Percentiles rank a stretch among this genome's conserved stretches.
phyloP scores from a whole-genome alignment of 2,329 filamentous ascomycete genomes.

The Eutypella sp. region DNA sequence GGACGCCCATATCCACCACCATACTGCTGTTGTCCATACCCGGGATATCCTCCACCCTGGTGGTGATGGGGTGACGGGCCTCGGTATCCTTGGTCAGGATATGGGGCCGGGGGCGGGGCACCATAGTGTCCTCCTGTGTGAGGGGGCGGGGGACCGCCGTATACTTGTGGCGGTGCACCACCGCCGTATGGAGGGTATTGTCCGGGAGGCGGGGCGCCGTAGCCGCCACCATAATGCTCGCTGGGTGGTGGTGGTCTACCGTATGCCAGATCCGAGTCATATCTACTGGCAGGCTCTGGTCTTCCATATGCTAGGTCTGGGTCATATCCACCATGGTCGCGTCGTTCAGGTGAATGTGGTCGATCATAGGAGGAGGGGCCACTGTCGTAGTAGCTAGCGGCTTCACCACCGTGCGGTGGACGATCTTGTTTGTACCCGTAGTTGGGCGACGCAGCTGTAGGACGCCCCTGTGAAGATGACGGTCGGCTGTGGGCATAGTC shows the following conservation, averaged over 20 bases:
- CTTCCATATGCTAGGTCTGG: not conserved
- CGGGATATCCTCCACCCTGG: conserved; percentile 3
- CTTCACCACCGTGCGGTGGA: conserved; percentile 15
- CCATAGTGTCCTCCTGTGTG: conserved; percentile 1
- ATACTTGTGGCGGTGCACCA: conserved; percentile 23
- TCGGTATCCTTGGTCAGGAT: conserved; percentile 2
- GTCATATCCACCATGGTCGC: conserved; percentile 3
- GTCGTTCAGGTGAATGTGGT: not conserved
- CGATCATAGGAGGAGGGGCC: not conserved
- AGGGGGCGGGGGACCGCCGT: conserved; percentile 16
- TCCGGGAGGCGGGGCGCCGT: conserved; percentile 7
- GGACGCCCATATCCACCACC: conserved; percentile 3
- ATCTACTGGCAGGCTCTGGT: no score
- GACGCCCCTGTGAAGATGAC: conserved; percentile 19
- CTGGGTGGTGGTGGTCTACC: not conserved
- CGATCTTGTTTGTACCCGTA: conserved; percentile 39
- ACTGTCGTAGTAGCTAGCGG: conserved; percentile 4
- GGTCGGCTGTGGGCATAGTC: conserved; percentile 33
- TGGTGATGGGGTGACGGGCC: not conserved
- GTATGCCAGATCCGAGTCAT: conserved; percentile 9
- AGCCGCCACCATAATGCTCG: conserved; percentile 7
- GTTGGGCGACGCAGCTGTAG: conserved; percentile 21
- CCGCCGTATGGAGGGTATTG: conserved; percentile 2
- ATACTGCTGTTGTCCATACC: conserved; percentile 1
- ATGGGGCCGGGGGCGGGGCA: not conserved